phyloP scores from a whole-genome alignment of 2,329 filamentous ascomycete species.

The Aspergillus costaricaensis region DNA sequence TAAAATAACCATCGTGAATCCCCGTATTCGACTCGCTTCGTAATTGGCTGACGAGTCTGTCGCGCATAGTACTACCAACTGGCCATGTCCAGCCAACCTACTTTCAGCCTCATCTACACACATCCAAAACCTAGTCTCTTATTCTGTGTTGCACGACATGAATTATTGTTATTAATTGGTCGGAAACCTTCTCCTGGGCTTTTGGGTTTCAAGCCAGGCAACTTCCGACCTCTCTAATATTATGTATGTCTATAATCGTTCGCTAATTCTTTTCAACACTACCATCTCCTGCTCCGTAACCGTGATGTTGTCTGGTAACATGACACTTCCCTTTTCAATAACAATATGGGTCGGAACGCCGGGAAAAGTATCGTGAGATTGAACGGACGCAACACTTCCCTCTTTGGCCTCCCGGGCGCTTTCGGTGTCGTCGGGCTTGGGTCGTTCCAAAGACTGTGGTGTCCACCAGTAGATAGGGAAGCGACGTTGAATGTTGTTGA shows the following conservation, averaged over 20 bases:
- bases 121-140: background rate
- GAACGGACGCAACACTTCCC: constrained; percentile 7
- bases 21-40: background rate
- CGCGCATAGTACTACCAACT: background rate
- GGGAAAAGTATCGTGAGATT: constrained; percentile 12
- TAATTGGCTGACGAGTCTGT: background rate
- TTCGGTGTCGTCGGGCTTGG: constrained; percentile 22
- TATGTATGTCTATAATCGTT: constrained; percentile 30
- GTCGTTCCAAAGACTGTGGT: constrained; percentile 29
- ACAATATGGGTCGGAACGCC: constrained; percentile 31
- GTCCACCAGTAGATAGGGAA: constrained; percentile 71
- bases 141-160: background rate
- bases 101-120: background rate
- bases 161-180: background rate
- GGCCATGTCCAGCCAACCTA: background rate
- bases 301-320: constrained; percentile 37
- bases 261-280: constrained; percentile 36
- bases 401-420: constrained; percentile 19
- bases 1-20: background rate
- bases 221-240: background rate
- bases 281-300: constrained; percentile 36
- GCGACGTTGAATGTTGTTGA: constrained; percentile 69
- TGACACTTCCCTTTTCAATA: constrained; percentile 32
- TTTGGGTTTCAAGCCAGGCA: no score
- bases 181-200: background rate